Evolutionary conservation across 2,329 filamentous ascomycete genomes (phyloP).

Genomic region (Catunica adiposa): DNA sequence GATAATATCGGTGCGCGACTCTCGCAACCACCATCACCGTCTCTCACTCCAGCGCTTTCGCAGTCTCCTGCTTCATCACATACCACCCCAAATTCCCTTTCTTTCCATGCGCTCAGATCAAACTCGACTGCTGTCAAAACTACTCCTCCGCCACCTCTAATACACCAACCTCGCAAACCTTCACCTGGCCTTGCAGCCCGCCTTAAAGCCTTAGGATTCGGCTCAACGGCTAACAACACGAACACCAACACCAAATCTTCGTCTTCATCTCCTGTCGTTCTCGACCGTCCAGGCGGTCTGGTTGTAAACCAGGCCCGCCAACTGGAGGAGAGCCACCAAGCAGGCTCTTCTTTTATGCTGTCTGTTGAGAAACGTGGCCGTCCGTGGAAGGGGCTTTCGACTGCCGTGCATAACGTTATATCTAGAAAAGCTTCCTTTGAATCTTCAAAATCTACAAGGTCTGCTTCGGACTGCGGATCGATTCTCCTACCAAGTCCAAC

Average conservation of each 20-base stretch:
- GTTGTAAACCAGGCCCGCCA: slow-evolving; percentile 53
- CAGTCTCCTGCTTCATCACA: slow-evolving; percentile 5
- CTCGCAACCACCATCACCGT: slow-evolving; percentile 12
- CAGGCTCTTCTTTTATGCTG: slow-evolving; percentile 32
- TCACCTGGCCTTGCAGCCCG: slow-evolving; percentile 49
- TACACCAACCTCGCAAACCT: slow-evolving; percentile 33
- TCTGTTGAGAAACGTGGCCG: slow-evolving; percentile 47
- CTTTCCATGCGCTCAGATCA: slow-evolving; percentile 17
- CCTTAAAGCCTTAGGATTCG: slow-evolving; percentile 48
- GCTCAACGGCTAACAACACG: slow-evolving; percentile 19
- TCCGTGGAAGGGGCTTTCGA: slow-evolving; percentile 44
- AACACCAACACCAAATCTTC: slow-evolving; percentile 9
- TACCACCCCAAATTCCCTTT: slow-evolving; percentile 11
- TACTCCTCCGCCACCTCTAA: slow-evolving; percentile 18
- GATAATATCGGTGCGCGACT: not conserved
- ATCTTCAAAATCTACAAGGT: slow-evolving; percentile 15
- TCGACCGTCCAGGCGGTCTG: slow-evolving; percentile 46
- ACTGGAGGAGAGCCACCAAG: slow-evolving; percentile 50
- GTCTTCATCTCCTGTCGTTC: slow-evolving; percentile 17
- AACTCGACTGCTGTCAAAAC: slow-evolving; percentile 16
- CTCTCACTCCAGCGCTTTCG: slow-evolving; percentile 11
- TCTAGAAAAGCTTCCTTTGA: slow-evolving; percentile 11
- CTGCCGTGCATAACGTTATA: slow-evolving; percentile 10
- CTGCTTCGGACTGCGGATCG: slow-evolving; percentile 15
- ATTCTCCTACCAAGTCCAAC: slow-evolving; percentile 17